Evolutionary conservation across 495 filamentous ascomycete genomes (phyloP), one percentile per base, ranked within the genome.

Genomic region (Hypomontagnella monticulosa): DNA sequence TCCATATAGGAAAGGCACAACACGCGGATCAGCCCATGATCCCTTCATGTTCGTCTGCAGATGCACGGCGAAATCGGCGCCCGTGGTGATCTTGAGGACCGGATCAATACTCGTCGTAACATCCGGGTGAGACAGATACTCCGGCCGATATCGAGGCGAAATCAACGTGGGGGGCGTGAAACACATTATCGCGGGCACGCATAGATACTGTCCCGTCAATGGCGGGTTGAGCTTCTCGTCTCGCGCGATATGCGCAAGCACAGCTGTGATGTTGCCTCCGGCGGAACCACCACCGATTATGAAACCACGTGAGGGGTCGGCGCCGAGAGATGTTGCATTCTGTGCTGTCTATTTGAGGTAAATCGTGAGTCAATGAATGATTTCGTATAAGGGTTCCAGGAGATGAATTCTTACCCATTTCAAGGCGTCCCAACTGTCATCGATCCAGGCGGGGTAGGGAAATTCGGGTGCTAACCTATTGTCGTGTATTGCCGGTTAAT

Each of bases 401-500:
- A 14, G n/a, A 15, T 15, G 54, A 50, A 40, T 7, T 53, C 71
- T 10, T 57, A 83, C 74, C 83, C 84, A 84, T 64, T 78, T 72
- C 49, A 83, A 64, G 5, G 77, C 78, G 69, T 85, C 82, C 74
- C 76, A 83, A 41, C 76, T 72, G 67, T 86, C 84, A 12, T 85
- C 55, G 7, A 75, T 58, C 15, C 76, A 69, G 0, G 74, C 71
- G 0, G 83, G 83, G 59, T 82, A 86, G n/a, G 73, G 70, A 53
- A 80, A 52, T 46, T 84, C 81, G 0, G 83, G 82, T 0, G 79
- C 78, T 4, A 82, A 72, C 19, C 81, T 76, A 38, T 46, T 0
- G 41, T 20, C 8, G 10, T 23, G 30, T 30, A 64, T 16, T 10
- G 11, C n/a, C 30, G 19, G 12, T 58, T 40, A 58, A 38, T 53